A percentile compares a stretch with the other conserved stretches of the same genome.
Conservation (phyloP, 306 rosid species). For the Casuarina equisetifolia region DNA sequence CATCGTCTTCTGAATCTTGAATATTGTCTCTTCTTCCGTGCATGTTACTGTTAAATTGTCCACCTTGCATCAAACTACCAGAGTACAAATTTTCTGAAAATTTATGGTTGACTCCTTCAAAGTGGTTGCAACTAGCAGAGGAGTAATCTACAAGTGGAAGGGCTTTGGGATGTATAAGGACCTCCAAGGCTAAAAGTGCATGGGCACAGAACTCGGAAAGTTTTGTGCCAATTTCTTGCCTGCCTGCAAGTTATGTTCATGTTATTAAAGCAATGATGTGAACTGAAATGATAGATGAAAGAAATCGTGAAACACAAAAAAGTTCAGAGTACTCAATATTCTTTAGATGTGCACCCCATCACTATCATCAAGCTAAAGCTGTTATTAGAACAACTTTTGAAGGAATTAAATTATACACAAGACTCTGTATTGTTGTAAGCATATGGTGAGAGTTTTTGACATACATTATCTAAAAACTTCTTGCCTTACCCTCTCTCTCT, state of each 20-base stretch:
- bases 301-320: background rate
- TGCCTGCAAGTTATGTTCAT: conserved; percentile 53
- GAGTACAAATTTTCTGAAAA: conserved; percentile 33
- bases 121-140: conserved; percentile 22
- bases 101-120: conserved; percentile 27
- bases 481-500: background rate
- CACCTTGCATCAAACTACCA: conserved; percentile 20
- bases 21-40: conserved; percentile 29
- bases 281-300: background rate
- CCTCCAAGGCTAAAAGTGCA: conserved; percentile 81
- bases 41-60: conserved; percentile 33
- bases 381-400: background rate
- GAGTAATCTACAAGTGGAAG: conserved; percentile 54
- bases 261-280: conserved; percentile 17
- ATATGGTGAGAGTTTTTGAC: no score
- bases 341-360: no score
- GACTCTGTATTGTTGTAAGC: no score
- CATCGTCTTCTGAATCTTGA: conserved; percentile 42
- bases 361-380: background rate
- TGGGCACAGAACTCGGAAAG: conserved; percentile 79
- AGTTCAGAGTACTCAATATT: background rate
- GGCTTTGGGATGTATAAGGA: conserved; percentile 87
- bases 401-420: no score
- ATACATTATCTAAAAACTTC: background rate
- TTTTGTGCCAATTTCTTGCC: conserved; percentile 64